phyloP scores from a whole-genome alignment of 768 basidiomycete species.

The Suillus tomentosus region DNA sequence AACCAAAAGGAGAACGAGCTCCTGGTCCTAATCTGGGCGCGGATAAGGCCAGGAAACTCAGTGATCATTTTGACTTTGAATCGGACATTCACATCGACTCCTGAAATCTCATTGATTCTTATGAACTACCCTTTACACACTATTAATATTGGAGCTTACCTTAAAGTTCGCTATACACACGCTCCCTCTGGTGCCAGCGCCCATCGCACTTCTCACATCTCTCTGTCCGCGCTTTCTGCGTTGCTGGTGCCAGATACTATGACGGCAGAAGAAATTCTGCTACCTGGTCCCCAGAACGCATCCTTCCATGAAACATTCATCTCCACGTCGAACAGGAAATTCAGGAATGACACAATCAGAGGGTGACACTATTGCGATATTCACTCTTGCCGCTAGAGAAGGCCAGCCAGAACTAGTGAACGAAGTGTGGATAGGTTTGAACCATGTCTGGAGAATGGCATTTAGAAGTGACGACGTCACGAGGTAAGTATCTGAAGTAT shows the following conservation, averaged over 20 bases:
- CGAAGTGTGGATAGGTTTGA: conserved; percentile 69
- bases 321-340: conserved; percentile 78
- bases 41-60: no score
- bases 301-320: conserved; percentile 59
- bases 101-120: background rate
- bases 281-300: conserved; percentile 49
- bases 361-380: conserved; percentile 76
- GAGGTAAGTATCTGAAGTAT: conserved; percentile 48
- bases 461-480: conserved; percentile 56
- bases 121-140: conserved; percentile 55
- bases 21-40: no score
- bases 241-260: conserved; percentile 48
- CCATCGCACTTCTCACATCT: conserved; percentile 40
- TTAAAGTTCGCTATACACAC: conserved; percentile 55
- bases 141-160: conserved; percentile 56
- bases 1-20: no score
- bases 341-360: conserved; percentile 63
- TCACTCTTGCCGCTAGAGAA: conserved; percentile 48
- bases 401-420: conserved; percentile 50
- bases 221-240: conserved; percentile 47
- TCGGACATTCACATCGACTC: background rate
- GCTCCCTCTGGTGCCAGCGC: conserved; percentile 44
- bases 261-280: conserved; percentile 70
- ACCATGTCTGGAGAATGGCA: conserved; percentile 67
- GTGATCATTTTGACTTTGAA: no score